Evolutionary conservation across 2,329 filamentous ascomycete species (phyloP).

Genomic region (Arachnopeziza araneosa): DNA sequence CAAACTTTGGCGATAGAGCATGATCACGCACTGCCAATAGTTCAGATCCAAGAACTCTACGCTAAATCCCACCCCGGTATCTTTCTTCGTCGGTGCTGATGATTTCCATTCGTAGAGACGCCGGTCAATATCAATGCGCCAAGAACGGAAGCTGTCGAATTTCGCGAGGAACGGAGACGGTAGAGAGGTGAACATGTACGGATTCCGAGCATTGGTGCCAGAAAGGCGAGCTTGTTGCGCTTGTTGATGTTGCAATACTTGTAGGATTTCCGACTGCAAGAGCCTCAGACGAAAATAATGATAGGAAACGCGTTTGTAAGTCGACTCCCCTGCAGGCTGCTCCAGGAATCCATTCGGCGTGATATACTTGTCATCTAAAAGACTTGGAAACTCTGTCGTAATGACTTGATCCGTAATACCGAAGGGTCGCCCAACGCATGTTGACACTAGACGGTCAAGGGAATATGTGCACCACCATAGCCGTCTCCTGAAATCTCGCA

Average conservation of each 20-base stretch:
- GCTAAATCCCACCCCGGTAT: conserved; percentile 85
- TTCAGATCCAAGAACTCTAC: conserved; percentile 89
- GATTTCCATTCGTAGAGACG: conserved; percentile 83
- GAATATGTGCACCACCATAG: conserved; percentile 98
- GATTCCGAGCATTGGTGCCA: conserved; percentile 59
- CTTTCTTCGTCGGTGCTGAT: conserved; percentile 66
- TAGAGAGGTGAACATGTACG: conserved; percentile 71
- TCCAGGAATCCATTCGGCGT: conserved; percentile 69
- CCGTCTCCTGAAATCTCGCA: conserved; percentile 77
- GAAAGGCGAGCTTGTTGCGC: conserved; percentile 68
- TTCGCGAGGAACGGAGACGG: conserved; percentile 79
- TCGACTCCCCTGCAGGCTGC: conserved; percentile 52
- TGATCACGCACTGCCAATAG: conserved; percentile 96
- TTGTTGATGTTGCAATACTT: conserved; percentile 89
- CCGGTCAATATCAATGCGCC: conserved; percentile 82
- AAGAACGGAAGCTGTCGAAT: conserved; percentile 81
- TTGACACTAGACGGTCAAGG: conserved; percentile 88
- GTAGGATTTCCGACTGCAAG: conserved; percentile 89
- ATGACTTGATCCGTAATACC: conserved; percentile 95
- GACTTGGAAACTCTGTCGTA: conserved; percentile 88
- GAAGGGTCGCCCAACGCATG: conserved; percentile 87
- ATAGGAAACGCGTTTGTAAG: conserved; percentile 85
- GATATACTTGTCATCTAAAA: conserved; percentile 84
- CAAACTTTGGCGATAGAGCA: conserved; percentile 88
- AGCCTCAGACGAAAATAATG: conserved; percentile 88